phyloP scores from a whole-genome alignment of 1,139 yeast genomes.

The Diutina catenulata region DNA sequence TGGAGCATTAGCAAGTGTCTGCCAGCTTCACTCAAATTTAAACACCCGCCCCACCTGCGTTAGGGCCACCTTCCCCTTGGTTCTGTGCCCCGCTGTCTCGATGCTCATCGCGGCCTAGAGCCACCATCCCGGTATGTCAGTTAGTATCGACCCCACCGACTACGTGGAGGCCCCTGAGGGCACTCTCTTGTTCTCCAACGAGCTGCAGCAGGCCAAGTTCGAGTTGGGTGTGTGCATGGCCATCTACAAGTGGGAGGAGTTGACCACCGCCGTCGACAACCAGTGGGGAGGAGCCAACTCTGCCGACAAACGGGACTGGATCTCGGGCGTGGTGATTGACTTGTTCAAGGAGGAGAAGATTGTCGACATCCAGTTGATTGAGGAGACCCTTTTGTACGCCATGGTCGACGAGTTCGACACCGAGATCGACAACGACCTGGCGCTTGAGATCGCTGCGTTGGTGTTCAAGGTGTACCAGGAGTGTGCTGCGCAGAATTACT shows the following conservation, averaged over 20 bases:
- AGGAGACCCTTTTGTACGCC: conserved; percentile 75
- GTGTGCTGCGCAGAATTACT: conserved; percentile 41
- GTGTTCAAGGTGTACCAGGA: conserved; percentile 58
- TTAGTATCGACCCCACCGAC: conserved; percentile 38
- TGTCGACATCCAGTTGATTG: conserved; percentile 70
- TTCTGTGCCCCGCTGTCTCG: too few species aligned
- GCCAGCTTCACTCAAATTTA: too few species aligned
- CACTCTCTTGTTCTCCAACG: conserved; percentile 43
- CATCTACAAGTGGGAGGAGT: conserved; percentile 78
- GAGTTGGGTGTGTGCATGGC: conserved; percentile 94
- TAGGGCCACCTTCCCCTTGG: too few species aligned
- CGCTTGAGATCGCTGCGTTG: conserved; percentile 57
- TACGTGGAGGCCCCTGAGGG: conserved; percentile 31
- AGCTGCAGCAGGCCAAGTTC: conserved; percentile 66
- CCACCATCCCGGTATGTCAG: too few species aligned
- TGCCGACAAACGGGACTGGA: conserved; percentile 90
- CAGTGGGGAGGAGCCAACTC: conserved; percentile 95
- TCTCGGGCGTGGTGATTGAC: conserved; percentile 72
- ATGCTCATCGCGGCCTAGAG: too few species aligned
- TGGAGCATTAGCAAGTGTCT: too few species aligned
- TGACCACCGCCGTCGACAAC: conserved; percentile 87
- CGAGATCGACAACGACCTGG: conserved; percentile 80
- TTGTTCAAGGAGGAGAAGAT: conserved; percentile 46
- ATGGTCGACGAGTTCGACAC: conserved; percentile 94
- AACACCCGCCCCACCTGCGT: too few species aligned